A percentile compares a stretch with the other conserved stretches of the same genome.
Evolutionary conservation across 208 protist species (phyloP).

Genomic region (Trypanosoma vivax): DNA sequence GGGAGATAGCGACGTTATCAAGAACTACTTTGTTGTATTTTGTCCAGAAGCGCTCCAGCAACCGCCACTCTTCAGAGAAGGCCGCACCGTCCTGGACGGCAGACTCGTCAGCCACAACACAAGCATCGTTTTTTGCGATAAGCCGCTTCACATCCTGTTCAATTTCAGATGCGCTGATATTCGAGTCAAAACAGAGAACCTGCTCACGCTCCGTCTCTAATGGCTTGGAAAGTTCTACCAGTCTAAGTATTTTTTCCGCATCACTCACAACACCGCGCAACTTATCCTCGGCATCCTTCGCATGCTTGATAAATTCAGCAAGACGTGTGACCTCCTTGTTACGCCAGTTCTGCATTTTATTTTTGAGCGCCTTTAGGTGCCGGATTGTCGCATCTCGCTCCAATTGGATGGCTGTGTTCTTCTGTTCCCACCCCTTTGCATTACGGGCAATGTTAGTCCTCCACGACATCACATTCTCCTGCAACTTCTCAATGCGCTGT

Average conservation of each 20-base stretch:
- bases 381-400: slow-evolving; percentile 89
- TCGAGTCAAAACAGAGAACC: slow-evolving; percentile 84
- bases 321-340: slow-evolving; percentile 79
- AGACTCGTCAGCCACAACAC: slow-evolving; percentile 17
- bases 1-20: slow-evolving; percentile 90
- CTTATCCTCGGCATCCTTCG: slow-evolving; percentile 63
- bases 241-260: slow-evolving; percentile 88
- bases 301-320: slow-evolving; percentile 87
- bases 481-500: slow-evolving; percentile 92
- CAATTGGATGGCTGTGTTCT: slow-evolving; percentile 86
- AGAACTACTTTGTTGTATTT: slow-evolving; percentile 95
- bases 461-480: slow-evolving; percentile 89
- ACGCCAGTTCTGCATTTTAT: slow-evolving; percentile 91
- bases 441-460: slow-evolving; percentile 86
- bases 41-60: slow-evolving; percentile 92
- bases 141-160: slow-evolving; percentile 63
- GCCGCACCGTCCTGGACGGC: slow-evolving; percentile 22
- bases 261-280: slow-evolving; percentile 60
- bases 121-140: slow-evolving; percentile 33
- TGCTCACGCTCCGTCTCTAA: slow-evolving; percentile 95
- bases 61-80: slow-evolving; percentile 81
- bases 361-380: slow-evolving; percentile 92
- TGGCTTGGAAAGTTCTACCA: slow-evolving; percentile 89
- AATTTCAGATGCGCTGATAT: slow-evolving; percentile 58
- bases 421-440: slow-evolving; percentile 87